phyloP scores from a whole-genome alignment of 2,329 filamentous ascomycete species.

The Graphilbum ipis-grandicollis region DNA sequence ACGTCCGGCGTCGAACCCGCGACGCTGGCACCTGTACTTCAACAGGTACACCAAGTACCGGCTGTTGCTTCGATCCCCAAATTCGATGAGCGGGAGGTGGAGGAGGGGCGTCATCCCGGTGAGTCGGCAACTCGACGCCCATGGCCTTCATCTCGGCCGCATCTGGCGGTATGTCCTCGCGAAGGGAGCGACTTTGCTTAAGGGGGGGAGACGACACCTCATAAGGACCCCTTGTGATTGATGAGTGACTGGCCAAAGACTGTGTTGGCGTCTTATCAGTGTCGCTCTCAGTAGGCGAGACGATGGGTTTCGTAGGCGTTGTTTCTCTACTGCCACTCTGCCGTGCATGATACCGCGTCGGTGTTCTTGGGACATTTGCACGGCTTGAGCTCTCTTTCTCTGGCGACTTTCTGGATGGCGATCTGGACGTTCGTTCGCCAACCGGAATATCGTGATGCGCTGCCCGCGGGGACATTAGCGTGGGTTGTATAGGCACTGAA shows the following conservation, averaged over 20 bases:
- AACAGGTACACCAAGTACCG: slow-evolving; percentile 23
- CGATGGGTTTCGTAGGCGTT: neutral
- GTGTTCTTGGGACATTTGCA: slow-evolving; percentile 10
- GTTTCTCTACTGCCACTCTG: slow-evolving; percentile 10
- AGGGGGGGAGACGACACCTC: neutral
- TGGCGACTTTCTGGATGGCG: slow-evolving; percentile 1
- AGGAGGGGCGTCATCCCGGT: slow-evolving; percentile 37
- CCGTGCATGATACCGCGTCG: slow-evolving; percentile 13
- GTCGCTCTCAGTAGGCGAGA: neutral
- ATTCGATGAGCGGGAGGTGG: slow-evolving; percentile 36
- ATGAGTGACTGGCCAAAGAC: neutral
- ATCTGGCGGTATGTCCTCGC: slow-evolving; percentile 21
- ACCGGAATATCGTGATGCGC: slow-evolving; percentile 18
- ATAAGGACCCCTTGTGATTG: neutral
- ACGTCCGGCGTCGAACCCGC: slow-evolving; percentile 52
- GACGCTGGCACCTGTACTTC: slow-evolving; percentile 24
- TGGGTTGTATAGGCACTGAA: slow-evolving; percentile 9
- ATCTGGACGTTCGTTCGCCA: slow-evolving; percentile 17
- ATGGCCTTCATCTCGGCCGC: slow-evolving; percentile 17
- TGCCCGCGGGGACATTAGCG: slow-evolving; percentile 7
- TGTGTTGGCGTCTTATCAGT: neutral
- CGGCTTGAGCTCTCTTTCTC: neutral
- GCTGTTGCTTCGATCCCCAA: slow-evolving; percentile 20
- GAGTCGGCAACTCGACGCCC: slow-evolving; percentile 18
- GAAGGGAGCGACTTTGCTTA: slow-evolving; percentile 15